Evolutionary conservation across 495 filamentous ascomycete species (phyloP).

Genomic region (Pyrenula massariospora): DNA sequence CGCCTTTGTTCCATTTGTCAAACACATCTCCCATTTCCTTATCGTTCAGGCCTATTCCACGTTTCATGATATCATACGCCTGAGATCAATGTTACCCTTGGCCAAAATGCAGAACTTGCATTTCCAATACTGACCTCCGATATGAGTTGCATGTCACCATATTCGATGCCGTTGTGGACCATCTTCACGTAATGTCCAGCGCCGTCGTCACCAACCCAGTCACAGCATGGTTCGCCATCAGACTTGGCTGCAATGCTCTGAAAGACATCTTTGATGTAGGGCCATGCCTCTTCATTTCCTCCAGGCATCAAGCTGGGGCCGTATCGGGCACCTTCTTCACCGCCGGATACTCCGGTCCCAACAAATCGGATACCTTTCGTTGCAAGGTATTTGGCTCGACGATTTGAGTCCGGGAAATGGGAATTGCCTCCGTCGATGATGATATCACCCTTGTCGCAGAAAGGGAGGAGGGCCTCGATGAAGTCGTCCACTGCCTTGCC

Average conservation of each 20-base stretch:
- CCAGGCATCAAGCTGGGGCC: constrained; percentile 97
- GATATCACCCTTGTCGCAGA: constrained; percentile 86
- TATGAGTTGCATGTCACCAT: constrained; percentile 99
- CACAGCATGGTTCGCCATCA: constrained; percentile 91
- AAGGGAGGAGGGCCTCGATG: constrained; percentile 88
- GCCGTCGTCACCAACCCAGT: constrained; percentile 99
- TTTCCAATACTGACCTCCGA: constrained; percentile 78
- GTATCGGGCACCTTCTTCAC: constrained; percentile 97
- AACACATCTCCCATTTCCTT: constrained; percentile 95
- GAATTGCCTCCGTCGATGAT: constrained; percentile 99
- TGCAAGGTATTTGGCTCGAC: constrained; percentile 74
- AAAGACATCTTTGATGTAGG: constrained; percentile 97
- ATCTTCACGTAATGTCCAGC: constrained; percentile 99
- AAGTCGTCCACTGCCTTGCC: constrained; percentile 96
- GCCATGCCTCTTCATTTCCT: constrained; percentile 96
- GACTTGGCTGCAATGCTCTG: constrained; percentile 96
- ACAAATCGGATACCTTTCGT: constrained; percentile 91
- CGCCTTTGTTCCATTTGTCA: constrained; percentile 94
- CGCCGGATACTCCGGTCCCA: constrained; percentile 93
- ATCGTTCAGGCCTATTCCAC: constrained; percentile 68
- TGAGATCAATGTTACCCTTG: constrained; percentile 24
- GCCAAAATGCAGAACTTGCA: background rate
- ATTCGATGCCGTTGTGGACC: constrained; percentile 99
- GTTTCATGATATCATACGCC: constrained; percentile 99
- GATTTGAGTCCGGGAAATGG: constrained; percentile 97